Evolutionary conservation across 768 basidiomycete genomes (phyloP).

Genomic region (Leccinum boreale): DNA sequence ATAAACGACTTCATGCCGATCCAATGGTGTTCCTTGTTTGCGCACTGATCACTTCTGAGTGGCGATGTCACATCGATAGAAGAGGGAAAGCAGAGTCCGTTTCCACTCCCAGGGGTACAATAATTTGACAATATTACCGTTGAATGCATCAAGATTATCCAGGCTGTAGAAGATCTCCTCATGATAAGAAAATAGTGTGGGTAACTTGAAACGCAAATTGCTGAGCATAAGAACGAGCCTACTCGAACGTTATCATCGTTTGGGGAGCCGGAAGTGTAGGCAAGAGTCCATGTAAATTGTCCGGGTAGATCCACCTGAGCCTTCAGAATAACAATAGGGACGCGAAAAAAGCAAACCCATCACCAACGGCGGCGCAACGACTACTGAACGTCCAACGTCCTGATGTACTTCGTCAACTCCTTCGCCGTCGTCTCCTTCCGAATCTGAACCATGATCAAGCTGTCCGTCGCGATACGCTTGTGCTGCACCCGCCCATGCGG

Average conservation of each 20-base stretch:
- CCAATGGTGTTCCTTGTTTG: not conserved
- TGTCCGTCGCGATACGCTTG: not conserved
- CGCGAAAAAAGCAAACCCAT: not conserved
- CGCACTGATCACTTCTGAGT: not conserved
- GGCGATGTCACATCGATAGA: no score
- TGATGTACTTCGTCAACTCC: not conserved
- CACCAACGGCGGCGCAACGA: not conserved
- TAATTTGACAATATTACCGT: not conserved
- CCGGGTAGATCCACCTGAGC: not conserved
- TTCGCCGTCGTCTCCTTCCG: not conserved
- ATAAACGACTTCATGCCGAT: not conserved
- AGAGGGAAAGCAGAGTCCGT: no score
- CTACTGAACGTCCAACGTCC: not conserved
- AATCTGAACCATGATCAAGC: not conserved
- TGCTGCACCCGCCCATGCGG: not conserved
- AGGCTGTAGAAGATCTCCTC: no score
- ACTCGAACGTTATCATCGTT: not conserved
- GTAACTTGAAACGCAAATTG: no score
- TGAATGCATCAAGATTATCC: no score
- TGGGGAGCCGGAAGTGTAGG: not conserved
- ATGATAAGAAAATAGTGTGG: not conserved
- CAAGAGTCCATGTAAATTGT: not conserved
- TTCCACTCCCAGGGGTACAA: not conserved
- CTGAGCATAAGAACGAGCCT: not conserved
- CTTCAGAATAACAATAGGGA: not conserved